Percentiles rank a stretch among this genome's conserved stretches.
These are phyloP conservation scores for Penicillium concentricum DNA, from an alignment of 2,329 filamentous ascomycete species.

Conservation along the genomic window DNA sequence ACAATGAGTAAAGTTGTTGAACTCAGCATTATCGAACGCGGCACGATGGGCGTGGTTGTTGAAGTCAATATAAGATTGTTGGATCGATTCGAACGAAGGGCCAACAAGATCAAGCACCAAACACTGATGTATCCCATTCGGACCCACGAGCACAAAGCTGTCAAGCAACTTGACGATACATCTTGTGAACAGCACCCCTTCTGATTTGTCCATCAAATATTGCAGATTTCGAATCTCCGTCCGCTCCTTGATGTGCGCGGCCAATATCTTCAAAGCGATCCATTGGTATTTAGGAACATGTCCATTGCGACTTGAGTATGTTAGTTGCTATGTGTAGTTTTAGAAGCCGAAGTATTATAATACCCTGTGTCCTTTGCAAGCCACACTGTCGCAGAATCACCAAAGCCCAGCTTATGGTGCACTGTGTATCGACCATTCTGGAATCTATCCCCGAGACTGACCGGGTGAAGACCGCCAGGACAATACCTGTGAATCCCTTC, in stretches of 20 bases:
- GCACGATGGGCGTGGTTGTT: too few species aligned
- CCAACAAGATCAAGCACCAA: not conserved
- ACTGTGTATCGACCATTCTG: not conserved
- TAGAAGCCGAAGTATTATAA: not conserved
- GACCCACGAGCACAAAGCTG: not conserved
- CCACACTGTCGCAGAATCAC: not conserved
- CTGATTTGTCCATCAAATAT: not conserved
- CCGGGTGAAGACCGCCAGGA: not conserved
- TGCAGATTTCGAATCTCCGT: not conserved
- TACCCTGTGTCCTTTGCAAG: not conserved
- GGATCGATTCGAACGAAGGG: too few species aligned
- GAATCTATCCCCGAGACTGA: not conserved
- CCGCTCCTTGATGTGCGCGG: not conserved
- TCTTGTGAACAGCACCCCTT: not conserved
- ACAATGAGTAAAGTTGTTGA: too few species aligned
- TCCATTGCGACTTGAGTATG: not conserved
- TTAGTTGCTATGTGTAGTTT: not conserved
- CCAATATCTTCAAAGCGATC: not conserved
- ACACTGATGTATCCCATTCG: not conserved
- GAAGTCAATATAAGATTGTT: too few species aligned
- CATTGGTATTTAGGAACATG: not conserved
- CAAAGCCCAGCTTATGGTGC: not conserved
- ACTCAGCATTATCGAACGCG: too few species aligned
- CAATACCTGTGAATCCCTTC: not conserved
- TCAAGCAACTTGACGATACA: not conserved